phyloP scores from a whole-genome alignment of 2,329 filamentous ascomycete species.

The Xylariaceae sp. region DNA sequence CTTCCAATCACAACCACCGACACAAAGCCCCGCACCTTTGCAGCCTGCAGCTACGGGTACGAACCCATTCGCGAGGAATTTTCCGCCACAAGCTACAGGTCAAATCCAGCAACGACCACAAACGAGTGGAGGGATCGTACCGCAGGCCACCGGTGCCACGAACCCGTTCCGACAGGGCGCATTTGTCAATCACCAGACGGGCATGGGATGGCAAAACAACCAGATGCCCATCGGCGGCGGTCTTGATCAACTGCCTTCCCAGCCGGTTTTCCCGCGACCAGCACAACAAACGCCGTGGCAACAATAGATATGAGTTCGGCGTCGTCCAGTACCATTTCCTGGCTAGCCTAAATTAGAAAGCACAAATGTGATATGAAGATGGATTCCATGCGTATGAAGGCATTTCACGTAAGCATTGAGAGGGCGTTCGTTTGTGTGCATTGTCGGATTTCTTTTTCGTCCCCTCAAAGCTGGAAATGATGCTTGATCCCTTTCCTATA shows the following conservation, averaged over 20 bases:
- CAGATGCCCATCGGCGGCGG: constrained; percentile 77
- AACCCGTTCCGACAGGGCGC: constrained; percentile 92
- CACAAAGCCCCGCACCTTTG: constrained; percentile 39
- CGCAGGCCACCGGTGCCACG: constrained; percentile 81
- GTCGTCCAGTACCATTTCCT: not conserved
- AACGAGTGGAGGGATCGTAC: constrained; percentile 50
- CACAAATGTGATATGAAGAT: too few relatives aligned
- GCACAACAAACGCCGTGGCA: constrained; percentile 61
- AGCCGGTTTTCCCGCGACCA: constrained; percentile 82
- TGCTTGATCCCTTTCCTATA: too few relatives aligned
- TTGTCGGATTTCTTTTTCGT: too few relatives aligned
- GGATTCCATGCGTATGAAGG: too few relatives aligned
- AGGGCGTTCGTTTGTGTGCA: not conserved
- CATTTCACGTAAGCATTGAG: not conserved
- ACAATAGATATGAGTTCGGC: constrained; percentile 33
- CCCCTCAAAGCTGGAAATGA: too few relatives aligned
- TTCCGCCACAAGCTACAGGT: constrained; percentile 28
- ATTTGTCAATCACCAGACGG: constrained; percentile 85
- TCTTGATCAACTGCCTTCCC: constrained; percentile 72
- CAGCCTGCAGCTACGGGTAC: constrained; percentile 52
- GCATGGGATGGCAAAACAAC: constrained; percentile 81
- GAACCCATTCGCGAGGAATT: constrained; percentile 55
- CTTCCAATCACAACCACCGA: constrained; percentile 41
- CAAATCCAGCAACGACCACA: constrained; percentile 42
- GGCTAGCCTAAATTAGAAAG: constrained; percentile 5